A percentile compares a stretch with the other conserved stretches of the same genome.
phyloP scores from a whole-genome alignment of 2,329 filamentous ascomycete genomes.

The Pezicula radicicola region DNA sequence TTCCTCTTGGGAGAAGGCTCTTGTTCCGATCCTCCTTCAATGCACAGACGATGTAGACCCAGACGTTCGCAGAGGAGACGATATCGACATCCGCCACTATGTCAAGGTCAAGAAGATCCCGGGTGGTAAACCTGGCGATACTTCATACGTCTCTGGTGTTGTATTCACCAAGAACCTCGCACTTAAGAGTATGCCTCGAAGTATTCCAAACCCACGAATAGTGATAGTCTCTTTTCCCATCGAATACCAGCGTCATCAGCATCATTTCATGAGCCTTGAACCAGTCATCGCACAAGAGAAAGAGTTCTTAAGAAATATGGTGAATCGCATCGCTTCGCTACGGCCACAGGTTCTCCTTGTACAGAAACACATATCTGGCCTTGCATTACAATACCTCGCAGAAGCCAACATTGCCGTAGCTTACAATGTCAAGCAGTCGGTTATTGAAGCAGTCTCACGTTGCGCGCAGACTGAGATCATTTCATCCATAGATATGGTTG shows the following conservation, averaged over 20 bases:
- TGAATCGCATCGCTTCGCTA: constrained; percentile 84
- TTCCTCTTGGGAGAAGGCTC: constrained; percentile 80
- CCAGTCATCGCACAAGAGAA: constrained; percentile 95
- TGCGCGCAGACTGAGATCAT: constrained; percentile 92
- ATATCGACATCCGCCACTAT: constrained; percentile 96
- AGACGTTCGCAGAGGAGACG: constrained; percentile 84
- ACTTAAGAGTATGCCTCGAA: constrained; percentile 91
- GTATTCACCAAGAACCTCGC: constrained; percentile 98
- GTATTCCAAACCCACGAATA: constrained; percentile 79
- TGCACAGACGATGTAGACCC: constrained; percentile 95
- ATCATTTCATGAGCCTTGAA: constrained; percentile 97
- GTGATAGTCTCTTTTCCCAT: constrained; percentile 93
- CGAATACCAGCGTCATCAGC: constrained; percentile 88
- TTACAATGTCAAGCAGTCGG: constrained; percentile 94
- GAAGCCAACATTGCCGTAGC: constrained; percentile 89
- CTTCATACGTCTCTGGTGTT: constrained; percentile 92
- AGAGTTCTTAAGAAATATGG: constrained; percentile 87
- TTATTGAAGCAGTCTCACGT: constrained; percentile 90
- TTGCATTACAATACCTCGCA: constrained; percentile 84
- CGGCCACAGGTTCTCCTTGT: constrained; percentile 85
- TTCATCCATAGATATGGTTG: constrained; percentile 91
- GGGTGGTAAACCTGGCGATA: constrained; percentile 85
- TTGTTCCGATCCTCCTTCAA: constrained; percentile 85
- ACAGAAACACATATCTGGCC: constrained; percentile 86
- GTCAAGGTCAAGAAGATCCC: constrained; percentile 97